Base-by-base conservation (phyloP, 768 basidiomycete species). In the Termitomyces eurrhizus region DNA sequence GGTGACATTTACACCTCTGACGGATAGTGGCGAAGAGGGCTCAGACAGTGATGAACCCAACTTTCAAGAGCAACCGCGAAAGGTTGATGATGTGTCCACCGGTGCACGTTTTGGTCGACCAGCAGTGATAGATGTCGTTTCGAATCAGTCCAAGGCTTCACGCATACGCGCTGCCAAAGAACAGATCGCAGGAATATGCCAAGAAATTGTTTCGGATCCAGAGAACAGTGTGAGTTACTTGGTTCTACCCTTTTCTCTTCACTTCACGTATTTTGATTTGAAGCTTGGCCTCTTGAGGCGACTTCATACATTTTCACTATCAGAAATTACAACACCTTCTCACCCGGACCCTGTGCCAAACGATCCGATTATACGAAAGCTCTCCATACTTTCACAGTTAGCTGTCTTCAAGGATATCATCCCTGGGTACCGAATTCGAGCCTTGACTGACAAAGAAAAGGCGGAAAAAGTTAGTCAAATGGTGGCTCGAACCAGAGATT, bases 371-470 rank as follows among this genome's bases (percentile, higher is more conserved):
- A 90, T 99, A 64, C 86, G 96, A 62, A 92, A 92, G 70, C 77
- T 98, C 42, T 91, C 96, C 3, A 82, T 95, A 52, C 77, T 98
- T 44, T 96, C 94, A 13, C 89, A 96, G 68, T 78, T 98, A 35
- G 91, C 95, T 32, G 92, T 98, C 12, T 97, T 93, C 81, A 95
- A 93, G 70, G 97, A 99, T 72, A 84, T 98, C 63, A 87, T 98
- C 45, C 97, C 97, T 29, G 93, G 93, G 3, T 99, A 98, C 74
- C 89, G 95, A 62, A 96, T 99, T 71, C 93, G 97, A 56, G 75
- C 87, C 18, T 79, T 98, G 48, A 95, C 93, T 7, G 96, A 94
- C 54, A 84, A 84, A 65, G 97, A 99, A 74, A 93, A 91, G 73
- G 78, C 86, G 4, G 93, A 95, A 73, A 97, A 96, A 75, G 93